phyloP scores from a whole-genome alignment of 192 early-diverging fungal genomes.

The Chytriomyces sp. region DNA sequence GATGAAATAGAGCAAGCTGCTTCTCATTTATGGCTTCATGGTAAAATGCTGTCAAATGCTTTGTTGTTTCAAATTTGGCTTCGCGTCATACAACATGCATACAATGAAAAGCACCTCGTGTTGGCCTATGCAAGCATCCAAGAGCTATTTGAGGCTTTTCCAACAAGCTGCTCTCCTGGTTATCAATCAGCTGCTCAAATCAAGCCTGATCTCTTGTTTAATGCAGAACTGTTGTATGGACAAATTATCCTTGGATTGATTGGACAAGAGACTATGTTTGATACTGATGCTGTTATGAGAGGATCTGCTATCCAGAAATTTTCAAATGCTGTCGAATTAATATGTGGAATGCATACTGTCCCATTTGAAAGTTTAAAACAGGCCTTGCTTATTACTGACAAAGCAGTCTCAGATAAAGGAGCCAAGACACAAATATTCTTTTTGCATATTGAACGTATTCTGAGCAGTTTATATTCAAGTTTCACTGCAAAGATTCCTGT shows the following conservation, averaged over 20 bases:
- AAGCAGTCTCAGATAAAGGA: neutral
- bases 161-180: neutral
- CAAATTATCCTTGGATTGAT: conserved; percentile 4
- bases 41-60: neutral
- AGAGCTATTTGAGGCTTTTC: neutral
- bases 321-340: conserved; percentile 1
- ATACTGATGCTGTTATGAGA: neutral
- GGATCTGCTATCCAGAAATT: neutral
- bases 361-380: neutral
- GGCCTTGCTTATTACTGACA: neutral
- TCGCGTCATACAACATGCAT: conserved; percentile 10
- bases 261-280: conserved; percentile 10
- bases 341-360: neutral
- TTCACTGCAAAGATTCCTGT: conserved; percentile 7
- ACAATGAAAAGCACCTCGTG: conserved; percentile 2
- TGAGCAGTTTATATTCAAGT: neutral
- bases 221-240: conserved; percentile 1
- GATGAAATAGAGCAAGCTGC: conserved; percentile 24
- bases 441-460: neutral
- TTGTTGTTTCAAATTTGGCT: conserved; percentile 21
- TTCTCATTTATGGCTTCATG: neutral
- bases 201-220: neutral
- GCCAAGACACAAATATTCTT: neutral
- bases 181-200: neutral
- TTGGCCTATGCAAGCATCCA: conserved; percentile 10